phyloP scores from a whole-genome alignment of 2,329 filamentous ascomycete species.

The Thielaviopsis populi region DNA sequence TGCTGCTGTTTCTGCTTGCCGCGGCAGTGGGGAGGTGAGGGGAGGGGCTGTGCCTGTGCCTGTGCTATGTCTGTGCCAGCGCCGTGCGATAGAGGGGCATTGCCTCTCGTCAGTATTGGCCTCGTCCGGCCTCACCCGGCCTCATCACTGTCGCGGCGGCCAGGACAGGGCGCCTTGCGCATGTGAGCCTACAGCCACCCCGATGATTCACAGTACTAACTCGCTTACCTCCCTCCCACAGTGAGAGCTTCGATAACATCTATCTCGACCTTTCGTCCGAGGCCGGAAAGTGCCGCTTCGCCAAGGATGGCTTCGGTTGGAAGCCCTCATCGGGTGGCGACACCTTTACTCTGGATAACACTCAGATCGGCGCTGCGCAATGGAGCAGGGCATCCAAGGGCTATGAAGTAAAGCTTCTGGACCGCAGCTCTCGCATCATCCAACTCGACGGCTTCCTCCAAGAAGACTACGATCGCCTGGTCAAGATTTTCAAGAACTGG shows the following conservation, averaged over 20 bases:
- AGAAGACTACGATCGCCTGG: slow-evolving; percentile 83
- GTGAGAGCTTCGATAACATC: slow-evolving; percentile 94
- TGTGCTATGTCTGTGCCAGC: background rate
- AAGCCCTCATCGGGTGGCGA: slow-evolving; percentile 77
- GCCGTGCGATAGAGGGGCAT: background rate
- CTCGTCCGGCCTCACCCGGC: too few relatives aligned
- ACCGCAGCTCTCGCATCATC: slow-evolving; percentile 69
- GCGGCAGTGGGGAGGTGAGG: too few relatives aligned
- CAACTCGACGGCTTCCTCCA: slow-evolving; percentile 92
- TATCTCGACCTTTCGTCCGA: slow-evolving; percentile 91
- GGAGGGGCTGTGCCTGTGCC: too few relatives aligned
- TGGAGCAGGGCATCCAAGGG: slow-evolving; percentile 91
- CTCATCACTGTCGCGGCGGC: too few relatives aligned
- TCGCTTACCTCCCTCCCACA: slow-evolving; percentile 21
- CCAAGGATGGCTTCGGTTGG: slow-evolving; percentile 90
- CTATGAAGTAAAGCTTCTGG: slow-evolving; percentile 83
- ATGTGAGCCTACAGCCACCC: background rate
- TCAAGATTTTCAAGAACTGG: slow-evolving; percentile 94
- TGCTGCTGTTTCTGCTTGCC: too few relatives aligned
- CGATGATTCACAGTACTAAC: background rate
- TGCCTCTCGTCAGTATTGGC: background rate
- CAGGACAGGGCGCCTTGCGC: background rate
- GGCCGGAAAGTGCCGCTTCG: slow-evolving; percentile 83
- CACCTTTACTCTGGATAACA: slow-evolving; percentile 81
- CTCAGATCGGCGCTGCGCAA: slow-evolving; percentile 72